Evolutionary conservation across 768 basidiomycete species (phyloP).

Genomic region (Amanita inopinata): DNA sequence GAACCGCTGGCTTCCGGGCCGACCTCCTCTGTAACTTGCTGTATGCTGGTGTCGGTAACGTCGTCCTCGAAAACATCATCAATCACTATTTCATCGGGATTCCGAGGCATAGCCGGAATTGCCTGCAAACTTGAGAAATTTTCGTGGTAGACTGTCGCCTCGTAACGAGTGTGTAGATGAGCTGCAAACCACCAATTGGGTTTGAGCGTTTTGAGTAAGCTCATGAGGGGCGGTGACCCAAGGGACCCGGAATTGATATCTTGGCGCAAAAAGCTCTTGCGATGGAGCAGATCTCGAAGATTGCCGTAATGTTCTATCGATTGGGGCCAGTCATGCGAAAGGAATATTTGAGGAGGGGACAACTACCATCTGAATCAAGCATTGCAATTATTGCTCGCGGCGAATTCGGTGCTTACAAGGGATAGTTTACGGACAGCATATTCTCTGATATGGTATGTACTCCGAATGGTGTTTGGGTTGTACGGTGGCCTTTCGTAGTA

Average conservation of each 20-base stretch:
- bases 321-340: slow-evolving; percentile 96
- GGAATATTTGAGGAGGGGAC: slow-evolving; percentile 60
- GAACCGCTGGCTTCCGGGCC: not conserved
- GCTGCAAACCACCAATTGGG: slow-evolving; percentile 92
- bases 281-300: slow-evolving; percentile 47
- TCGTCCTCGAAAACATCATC: slow-evolving; percentile 34
- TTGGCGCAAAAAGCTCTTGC: slow-evolving; percentile 67
- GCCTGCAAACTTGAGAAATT: not conserved
- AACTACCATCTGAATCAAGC: slow-evolving; percentile 31
- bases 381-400: not conserved
- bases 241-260: slow-evolving; percentile 62
- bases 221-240: slow-evolving; percentile 83
- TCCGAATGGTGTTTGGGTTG: slow-evolving; percentile 57
- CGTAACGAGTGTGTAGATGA: slow-evolving; percentile 82
- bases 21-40: not conserved
- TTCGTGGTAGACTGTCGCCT: slow-evolving; percentile 51
- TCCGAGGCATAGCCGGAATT: slow-evolving; percentile 15
- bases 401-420: slow-evolving; percentile 33
- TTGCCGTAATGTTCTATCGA: slow-evolving; percentile 80
- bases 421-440: slow-evolving; percentile 75
- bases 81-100: slow-evolving; percentile 44
- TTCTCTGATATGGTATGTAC: slow-evolving; percentile 86
- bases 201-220: slow-evolving; percentile 57
- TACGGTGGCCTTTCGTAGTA: slow-evolving; percentile 81
- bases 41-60: not conserved